Evolutionary conservation across 495 filamentous ascomycete species (phyloP), one percentile per base, ranked within the genome.

Genomic region (Xylaria sp.): DNA sequence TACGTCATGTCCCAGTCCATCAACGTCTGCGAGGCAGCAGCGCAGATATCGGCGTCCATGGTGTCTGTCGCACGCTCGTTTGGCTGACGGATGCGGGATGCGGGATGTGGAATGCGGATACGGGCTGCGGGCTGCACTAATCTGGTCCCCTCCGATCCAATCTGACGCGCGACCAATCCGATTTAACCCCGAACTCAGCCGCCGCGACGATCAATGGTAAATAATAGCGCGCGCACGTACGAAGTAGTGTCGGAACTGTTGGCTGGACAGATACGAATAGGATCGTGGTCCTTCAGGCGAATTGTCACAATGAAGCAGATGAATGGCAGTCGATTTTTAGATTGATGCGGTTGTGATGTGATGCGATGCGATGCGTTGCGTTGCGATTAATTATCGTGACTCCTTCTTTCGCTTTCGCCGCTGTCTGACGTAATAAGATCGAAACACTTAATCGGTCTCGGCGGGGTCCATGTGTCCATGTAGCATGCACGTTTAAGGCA

Each of bases 401-500:
- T 11, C 3, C 14, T 58, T 58, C 53, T 11, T 35, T 58, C 53
- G 57, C 57, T 37, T 37, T 59, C 57, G 55, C 55, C 17, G 55
- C 19, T 37, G 55, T 37, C 31, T 59, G 57, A 59, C 57, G 57
- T 59, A 59, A 37, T 35, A 11, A 8, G 57, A 37, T 37, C 6
- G 31, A 59, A 35, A 33, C 37, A n/a, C 31, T 55, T n/a, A n/a
- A n/a, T n/a, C 15, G 29, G 14, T 58, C 0, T 1, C 53, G 26
- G 29, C 29, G 53, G 53, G 53, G 29, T 57, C 26, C 48, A 52
- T 52, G 48, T 24, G 8, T 5, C 5, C 4, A 19, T 50, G 3
- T 21, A 59, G 57, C 31, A 59, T 59, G 57, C 57, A 59, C 57
- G 7, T 7, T 59, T 59, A 19, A 59, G 57, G 57, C 33, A 59